Conservation (phyloP, 495 filamentous ascomycete species). For the Daldinia decipiens region DNA sequence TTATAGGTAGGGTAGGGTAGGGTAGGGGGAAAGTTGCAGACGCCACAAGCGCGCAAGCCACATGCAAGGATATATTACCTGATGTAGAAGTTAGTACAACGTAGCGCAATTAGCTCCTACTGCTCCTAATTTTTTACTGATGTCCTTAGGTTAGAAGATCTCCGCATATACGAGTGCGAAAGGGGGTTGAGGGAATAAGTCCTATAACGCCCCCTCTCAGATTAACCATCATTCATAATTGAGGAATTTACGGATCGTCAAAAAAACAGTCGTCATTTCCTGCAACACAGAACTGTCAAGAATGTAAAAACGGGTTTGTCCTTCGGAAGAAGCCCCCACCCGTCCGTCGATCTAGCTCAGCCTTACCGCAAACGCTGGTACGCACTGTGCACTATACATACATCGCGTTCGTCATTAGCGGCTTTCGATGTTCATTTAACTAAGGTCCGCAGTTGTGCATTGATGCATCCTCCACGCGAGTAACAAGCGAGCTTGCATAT, state of each 20-base stretch:
- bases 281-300: neutral
- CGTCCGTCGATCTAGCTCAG: conserved; percentile 39
- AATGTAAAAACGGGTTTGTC: neutral
- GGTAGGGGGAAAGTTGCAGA: neutral
- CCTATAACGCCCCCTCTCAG: neutral
- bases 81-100: conserved; percentile 28
- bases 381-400: conserved; percentile 32
- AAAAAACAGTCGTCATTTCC: neutral
- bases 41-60: conserved; percentile 41
- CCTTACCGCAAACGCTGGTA: conserved; percentile 37
- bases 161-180: conserved; percentile 16
- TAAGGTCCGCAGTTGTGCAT: conserved; percentile 28
- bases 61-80: conserved; percentile 24
- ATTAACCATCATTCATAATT: neutral
- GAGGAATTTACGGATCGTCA: neutral
- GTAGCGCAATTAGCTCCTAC: conserved; percentile 12
- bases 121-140: conserved; percentile 1
- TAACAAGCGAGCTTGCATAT: conserved; percentile 9
- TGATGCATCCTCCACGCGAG: conserved; percentile 28
- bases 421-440: conserved; percentile 38
- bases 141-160: neutral
- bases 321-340: conserved; percentile 29
- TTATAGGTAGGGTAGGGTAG: neutral
- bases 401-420: conserved; percentile 42
- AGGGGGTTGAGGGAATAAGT: neutral